Percentiles rank a stretch among this genome's conserved stretches.
These are phyloP conservation scores for Phytophthora sojae DNA, from an alignment of 352 stramenopile species.

Conservation along the genomic window DNA sequence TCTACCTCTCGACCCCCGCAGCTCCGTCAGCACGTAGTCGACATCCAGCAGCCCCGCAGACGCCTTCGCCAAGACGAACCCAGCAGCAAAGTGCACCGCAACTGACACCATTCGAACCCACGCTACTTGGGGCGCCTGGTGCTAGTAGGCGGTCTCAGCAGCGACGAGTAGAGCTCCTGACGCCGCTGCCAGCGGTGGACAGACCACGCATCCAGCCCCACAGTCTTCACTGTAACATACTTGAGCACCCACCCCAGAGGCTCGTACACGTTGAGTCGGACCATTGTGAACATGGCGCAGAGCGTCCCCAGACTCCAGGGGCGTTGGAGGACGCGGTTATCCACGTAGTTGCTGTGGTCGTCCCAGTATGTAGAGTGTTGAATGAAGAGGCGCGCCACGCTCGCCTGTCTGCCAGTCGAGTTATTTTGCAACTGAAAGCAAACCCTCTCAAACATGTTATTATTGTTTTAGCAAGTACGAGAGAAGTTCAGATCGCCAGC, in stretches of 20 bases:
- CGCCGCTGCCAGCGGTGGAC: constrained; percentile 15
- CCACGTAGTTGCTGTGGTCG: constrained; percentile 59
- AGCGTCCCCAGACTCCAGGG: constrained; percentile 37
- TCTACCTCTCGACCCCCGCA: background rate
- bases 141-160: constrained; percentile 23
- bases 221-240: constrained; percentile 37
- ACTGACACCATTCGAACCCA: constrained; percentile 52
- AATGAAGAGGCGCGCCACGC: too few species aligned
- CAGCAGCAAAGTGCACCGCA: constrained; percentile 45
- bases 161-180: constrained; percentile 24
- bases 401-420: too few species aligned
- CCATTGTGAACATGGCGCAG: constrained; percentile 47
- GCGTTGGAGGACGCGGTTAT: constrained; percentile 47
- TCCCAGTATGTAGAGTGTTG: too few species aligned
- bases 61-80: constrained; percentile 27
- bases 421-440: too few species aligned
- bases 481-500: too few species aligned
- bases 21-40: constrained; percentile 13
- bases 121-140: constrained; percentile 16
- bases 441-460: too few species aligned
- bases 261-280: constrained; percentile 66
- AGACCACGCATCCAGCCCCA: constrained; percentile 42
- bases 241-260: constrained; percentile 69
- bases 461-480: too few species aligned
- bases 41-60: constrained; percentile 35